These are phyloP conservation scores for Penicillium steckii DNA, from an alignment of 495 filamentous ascomycete species.

Conservation along the genomic window DNA sequence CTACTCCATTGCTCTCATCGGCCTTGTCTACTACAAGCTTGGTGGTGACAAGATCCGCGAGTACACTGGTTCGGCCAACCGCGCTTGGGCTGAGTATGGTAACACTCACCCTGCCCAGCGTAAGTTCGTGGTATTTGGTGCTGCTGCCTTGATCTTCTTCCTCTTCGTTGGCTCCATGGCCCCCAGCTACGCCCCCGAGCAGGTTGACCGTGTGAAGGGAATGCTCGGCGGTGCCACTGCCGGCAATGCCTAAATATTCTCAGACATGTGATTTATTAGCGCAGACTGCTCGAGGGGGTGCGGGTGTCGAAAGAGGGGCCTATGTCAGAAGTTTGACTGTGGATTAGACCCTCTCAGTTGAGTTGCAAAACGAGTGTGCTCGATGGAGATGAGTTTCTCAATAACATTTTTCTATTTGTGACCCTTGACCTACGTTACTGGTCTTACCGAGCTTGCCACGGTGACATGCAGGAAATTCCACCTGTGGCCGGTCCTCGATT, in stretches of 20 bases:
- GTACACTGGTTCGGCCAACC: conserved; percentile 64
- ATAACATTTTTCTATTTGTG: conserved; percentile 4
- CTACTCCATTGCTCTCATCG: conserved; percentile 85
- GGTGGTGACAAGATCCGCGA: conserved; percentile 82
- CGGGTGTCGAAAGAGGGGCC: neutral
- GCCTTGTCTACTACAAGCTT: conserved; percentile 97
- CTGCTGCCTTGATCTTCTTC: conserved; percentile 62
- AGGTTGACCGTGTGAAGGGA: conserved; percentile 39
- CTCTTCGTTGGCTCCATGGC: conserved; percentile 64
- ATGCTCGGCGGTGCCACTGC: conserved; percentile 42
- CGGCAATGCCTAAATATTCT: conserved; percentile 34
- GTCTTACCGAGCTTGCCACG: conserved; percentile 16
- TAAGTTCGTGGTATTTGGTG: conserved; percentile 68
- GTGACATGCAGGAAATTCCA: conserved; percentile 40
- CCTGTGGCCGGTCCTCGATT: conserved; percentile 22
- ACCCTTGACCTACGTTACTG: neutral
- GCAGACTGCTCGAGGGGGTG: neutral
- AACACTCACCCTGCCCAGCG: conserved; percentile 68
- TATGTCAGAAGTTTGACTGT: neutral
- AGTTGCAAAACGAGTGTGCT: neutral
- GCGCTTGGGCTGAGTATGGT: conserved; percentile 85
- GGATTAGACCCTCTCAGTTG: neutral
- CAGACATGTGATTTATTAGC: neutral
- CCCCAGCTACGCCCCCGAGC: conserved; percentile 44
- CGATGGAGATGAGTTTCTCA: neutral